These are phyloP conservation scores for Metarhizium rileyi DNA, from an alignment of 2,329 filamentous ascomycete genomes.

Conservation along the genomic window DNA sequence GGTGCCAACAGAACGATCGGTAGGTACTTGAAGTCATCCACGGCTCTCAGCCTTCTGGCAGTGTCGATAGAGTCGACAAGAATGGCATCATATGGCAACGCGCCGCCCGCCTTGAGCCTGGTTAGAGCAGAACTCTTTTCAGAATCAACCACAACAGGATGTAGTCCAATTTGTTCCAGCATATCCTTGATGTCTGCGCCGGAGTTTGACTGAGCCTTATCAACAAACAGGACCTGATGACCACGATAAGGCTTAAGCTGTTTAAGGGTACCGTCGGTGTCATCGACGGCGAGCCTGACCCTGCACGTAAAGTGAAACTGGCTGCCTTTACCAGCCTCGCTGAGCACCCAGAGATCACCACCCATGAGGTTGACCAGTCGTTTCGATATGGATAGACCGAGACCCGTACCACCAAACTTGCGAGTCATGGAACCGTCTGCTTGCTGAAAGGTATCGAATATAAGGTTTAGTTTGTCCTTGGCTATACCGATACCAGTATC, in stretches of 20 bases:
- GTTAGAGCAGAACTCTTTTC: slow-evolving; percentile 53
- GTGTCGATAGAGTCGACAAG: slow-evolving; percentile 91
- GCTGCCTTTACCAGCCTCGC: slow-evolving; percentile 82
- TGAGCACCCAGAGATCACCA: slow-evolving; percentile 92
- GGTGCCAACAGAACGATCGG: slow-evolving; percentile 89
- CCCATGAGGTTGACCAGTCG: slow-evolving; percentile 93
- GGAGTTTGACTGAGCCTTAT: slow-evolving; percentile 74
- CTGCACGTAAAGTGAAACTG: slow-evolving; percentile 95
- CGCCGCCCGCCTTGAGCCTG: slow-evolving; percentile 41
- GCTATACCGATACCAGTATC: slow-evolving; percentile 97
- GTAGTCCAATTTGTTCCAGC: slow-evolving; percentile 67
- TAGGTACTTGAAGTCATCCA: slow-evolving; percentile 96
- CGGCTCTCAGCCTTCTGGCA: slow-evolving; percentile 71
- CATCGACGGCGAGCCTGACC: slow-evolving; percentile 73
- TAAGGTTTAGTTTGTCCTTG: slow-evolving; percentile 87
- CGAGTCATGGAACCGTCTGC: slow-evolving; percentile 93
- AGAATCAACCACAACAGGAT: slow-evolving; percentile 77
- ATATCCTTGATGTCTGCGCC: slow-evolving; percentile 69
- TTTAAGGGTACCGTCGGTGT: slow-evolving; percentile 67
- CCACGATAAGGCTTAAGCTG: slow-evolving; percentile 84
- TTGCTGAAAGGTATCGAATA: slow-evolving; percentile 98
- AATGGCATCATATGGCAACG: slow-evolving; percentile 82
- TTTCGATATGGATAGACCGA: slow-evolving; percentile 92
- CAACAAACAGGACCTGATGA: slow-evolving; percentile 88
- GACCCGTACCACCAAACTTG: slow-evolving; percentile 89